Conservation (phyloP, 2,329 filamentous ascomycete genomes). For the Colletotrichum plurivorum region DNA sequence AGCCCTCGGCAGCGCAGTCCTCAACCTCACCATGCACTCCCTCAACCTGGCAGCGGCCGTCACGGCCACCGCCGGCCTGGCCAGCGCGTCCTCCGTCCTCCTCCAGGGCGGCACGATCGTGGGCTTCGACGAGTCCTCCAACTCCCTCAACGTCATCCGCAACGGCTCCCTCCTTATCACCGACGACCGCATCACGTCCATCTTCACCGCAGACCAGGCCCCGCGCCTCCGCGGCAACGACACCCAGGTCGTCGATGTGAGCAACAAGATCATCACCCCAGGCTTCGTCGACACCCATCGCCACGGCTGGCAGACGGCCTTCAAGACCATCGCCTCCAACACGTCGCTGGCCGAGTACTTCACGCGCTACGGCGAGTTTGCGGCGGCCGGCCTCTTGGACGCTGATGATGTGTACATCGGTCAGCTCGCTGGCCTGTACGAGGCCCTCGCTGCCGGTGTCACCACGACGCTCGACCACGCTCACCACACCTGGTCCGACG, state of each 20-base stretch:
- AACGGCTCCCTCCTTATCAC: slow-evolving; percentile 58
- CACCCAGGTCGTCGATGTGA: slow-evolving; percentile 62
- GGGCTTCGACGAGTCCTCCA: slow-evolving; percentile 52
- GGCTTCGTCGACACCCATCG: slow-evolving; percentile 72
- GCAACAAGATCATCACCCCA: slow-evolving; percentile 65
- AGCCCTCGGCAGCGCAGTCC: too few relatives aligned
- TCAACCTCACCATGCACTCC: slow-evolving; percentile 14
- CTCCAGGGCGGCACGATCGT: slow-evolving; percentile 57
- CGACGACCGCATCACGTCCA: slow-evolving; percentile 53
- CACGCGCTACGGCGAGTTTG: slow-evolving; percentile 53
- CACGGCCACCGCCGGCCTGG: slow-evolving; percentile 3
- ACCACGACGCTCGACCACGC: slow-evolving; percentile 68
- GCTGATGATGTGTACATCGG: slow-evolving; percentile 62
- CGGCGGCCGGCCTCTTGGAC: slow-evolving; percentile 49
- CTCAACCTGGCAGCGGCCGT: slow-evolving; percentile 19
- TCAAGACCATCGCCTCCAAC: slow-evolving; percentile 67
- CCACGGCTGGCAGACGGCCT: slow-evolving; percentile 69
- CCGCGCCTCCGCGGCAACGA: slow-evolving; percentile 32
- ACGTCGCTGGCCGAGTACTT: slow-evolving; percentile 65
- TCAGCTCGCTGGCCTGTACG: slow-evolving; percentile 62
- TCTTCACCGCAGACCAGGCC: slow-evolving; percentile 43
- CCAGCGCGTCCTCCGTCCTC: slow-evolving; percentile 43
- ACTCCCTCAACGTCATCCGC: slow-evolving; percentile 54
- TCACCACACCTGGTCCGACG: slow-evolving; percentile 61
- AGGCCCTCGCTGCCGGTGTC: slow-evolving; percentile 66